Evolutionary conservation across 176 grass and related monocot species (phyloP).

Genomic region (Calamus simplicifolius): DNA sequence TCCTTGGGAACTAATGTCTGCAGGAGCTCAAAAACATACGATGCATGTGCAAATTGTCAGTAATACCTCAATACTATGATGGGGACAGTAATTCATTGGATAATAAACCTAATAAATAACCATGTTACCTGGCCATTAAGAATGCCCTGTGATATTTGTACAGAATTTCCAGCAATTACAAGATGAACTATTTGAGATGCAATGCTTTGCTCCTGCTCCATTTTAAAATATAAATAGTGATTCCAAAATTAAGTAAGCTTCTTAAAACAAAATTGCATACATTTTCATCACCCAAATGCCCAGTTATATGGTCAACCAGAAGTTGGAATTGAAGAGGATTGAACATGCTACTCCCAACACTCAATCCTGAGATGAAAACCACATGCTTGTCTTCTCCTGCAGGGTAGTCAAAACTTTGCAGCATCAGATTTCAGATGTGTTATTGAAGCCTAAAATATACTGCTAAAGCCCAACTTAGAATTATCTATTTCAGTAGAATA

Average conservation of each 20-base stretch:
- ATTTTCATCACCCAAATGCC: constrained; percentile 95
- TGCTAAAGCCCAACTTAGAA: too few relatives aligned
- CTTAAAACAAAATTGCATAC: constrained; percentile 41
- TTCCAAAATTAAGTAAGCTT: not conserved
- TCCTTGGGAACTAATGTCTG: constrained; percentile 75
- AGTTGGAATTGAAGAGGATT: constrained; percentile 99
- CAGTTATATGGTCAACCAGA: constrained; percentile 91
- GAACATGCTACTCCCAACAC: constrained; percentile 55
- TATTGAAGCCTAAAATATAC: too few relatives aligned
- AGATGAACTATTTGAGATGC: constrained; percentile 73
- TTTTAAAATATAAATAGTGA: not conserved
- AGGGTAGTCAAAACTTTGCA: constrained; percentile 14
- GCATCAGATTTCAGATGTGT: not conserved
- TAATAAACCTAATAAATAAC: too few relatives aligned
- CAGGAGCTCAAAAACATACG: constrained; percentile 12
- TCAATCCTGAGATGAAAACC: constrained; percentile 72
- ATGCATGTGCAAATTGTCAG: not conserved
- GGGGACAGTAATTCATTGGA: constrained; percentile 4
- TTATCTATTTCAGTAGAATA: too few relatives aligned
- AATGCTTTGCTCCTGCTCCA: constrained; percentile 74
- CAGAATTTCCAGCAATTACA: constrained; percentile 83
- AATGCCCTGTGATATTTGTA: constrained; percentile 60
- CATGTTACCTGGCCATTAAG: constrained; percentile 62
- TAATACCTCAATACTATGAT: not conserved
- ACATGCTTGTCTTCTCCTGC: constrained; percentile 94